Evolutionary conservation across 495 filamentous ascomycete species (phyloP), one percentile per base, ranked within the genome.

Genomic region (Xylaria longipes): DNA sequence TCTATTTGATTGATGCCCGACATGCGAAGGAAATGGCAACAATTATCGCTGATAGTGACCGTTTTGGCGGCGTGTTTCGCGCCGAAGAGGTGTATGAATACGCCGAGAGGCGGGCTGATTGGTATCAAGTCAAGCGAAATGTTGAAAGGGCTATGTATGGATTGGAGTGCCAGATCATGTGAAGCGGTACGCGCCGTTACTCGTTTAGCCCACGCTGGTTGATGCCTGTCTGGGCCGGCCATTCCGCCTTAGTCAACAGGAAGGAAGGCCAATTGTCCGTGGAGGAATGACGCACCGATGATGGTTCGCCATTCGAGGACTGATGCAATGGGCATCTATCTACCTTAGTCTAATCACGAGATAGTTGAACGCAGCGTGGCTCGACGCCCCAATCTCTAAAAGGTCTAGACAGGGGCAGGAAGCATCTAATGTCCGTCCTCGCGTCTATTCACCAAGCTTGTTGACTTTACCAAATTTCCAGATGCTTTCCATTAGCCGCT

Each of bases 101-200:
- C 82, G 97, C 95, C 15, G 94, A 97, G 80, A 84, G 97, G 71
- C 84, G 97, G 70, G 94, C 94, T 73, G 97, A 99, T 80, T 99
- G 97, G 97, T 97, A 91, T 78, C 85, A 88, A 66, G 92, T 99
- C 5, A 91, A 91, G 83, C 87, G 87, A 70, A 89, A 94, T 67
- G 95, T 99, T 27, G 97, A 99, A 86, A 91, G 92, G 82, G 95
- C 94, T 29, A 97, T 98, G 97, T 98, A 98, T 85, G 97, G 97
- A 58, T 86, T 96, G 82, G 97, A 97, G 58, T 99, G 96, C 78
- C 80, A 74, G 50, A 79, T 95, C 61, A 97, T 98, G 94, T 98
- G 85, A 87, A 74, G 27, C 7, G n/a, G 25, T 27, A 25, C 27
- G 12, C 20, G 3, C 29, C 22, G 22, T 31, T 41, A 45, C 39